Evolutionary conservation across 768 basidiomycete genomes (phyloP).

Genomic region (Podaxis sp.): DNA sequence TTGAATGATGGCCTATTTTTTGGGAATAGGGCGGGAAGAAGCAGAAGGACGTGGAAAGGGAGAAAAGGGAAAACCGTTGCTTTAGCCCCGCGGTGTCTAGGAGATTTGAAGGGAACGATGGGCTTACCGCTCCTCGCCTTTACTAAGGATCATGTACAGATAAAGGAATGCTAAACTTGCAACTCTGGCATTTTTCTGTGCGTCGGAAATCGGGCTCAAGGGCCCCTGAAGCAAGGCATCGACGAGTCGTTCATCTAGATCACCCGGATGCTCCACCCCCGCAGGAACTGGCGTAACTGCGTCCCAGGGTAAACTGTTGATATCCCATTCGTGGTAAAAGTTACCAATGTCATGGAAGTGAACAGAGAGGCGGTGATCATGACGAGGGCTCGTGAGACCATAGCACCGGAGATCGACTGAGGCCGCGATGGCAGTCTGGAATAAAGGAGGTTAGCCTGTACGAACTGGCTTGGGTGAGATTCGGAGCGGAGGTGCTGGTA

Average conservation of each 20-base stretch:
- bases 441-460: conserved; percentile 14
- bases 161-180: conserved; percentile 81
- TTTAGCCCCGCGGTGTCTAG: conserved; percentile 9
- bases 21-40: conserved; percentile 13
- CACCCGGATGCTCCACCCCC: conserved; percentile 56
- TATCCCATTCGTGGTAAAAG: conserved; percentile 80
- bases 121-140: conserved; percentile 54
- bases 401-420: conserved; percentile 96
- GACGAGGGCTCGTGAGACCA: conserved; percentile 73
- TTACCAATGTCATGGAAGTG: conserved; percentile 77
- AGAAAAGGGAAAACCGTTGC: conserved; percentile 12
- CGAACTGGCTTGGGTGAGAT: conserved; percentile 7
- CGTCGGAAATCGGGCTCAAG: conserved; percentile 33
- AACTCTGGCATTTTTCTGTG: conserved; percentile 36
- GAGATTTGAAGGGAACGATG: conserved; percentile 6
- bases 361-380: conserved; percentile 71
- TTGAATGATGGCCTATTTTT: conserved; percentile 66
- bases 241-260: conserved; percentile 71
- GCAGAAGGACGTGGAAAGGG: conserved; percentile 19
- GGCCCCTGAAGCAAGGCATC: conserved; percentile 60
- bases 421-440: conserved; percentile 89
- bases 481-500: background rate
- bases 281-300: conserved; percentile 52
- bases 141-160: conserved; percentile 81
- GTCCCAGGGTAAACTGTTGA: conserved; percentile 78